These are phyloP conservation scores for Colletotrichum scovillei DNA, from an alignment of 2,329 filamentous ascomycete genomes.

Conservation along the genomic window DNA sequence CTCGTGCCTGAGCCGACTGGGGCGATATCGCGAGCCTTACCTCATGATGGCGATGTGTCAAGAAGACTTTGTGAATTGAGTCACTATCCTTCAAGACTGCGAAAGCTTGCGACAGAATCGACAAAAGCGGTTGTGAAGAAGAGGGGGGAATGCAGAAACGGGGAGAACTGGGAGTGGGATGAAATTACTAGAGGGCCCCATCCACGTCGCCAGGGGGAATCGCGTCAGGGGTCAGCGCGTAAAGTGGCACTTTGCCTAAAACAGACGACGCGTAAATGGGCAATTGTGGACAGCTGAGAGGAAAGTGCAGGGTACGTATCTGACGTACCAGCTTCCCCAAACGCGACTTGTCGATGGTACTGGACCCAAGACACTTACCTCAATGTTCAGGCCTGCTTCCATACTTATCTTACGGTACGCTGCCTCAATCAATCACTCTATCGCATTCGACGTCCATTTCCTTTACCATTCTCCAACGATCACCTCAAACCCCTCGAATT, in stretches of 20 bases:
- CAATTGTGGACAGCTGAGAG: conserved; percentile 16
- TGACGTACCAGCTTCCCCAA: conserved; percentile 19
- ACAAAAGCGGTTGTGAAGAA: conserved; percentile 1
- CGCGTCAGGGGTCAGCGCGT: conserved; percentile 49
- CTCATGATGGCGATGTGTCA: conserved; percentile 42
- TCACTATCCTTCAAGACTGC: conserved; percentile 1
- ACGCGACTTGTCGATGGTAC: conserved; percentile 9
- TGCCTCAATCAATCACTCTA: neutral
- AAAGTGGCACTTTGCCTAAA: conserved; percentile 54
- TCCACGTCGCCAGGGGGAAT: conserved; percentile 29
- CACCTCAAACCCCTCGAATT: neutral
- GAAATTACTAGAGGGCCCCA: conserved; percentile 32
- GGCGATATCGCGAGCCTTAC: conserved; percentile 37
- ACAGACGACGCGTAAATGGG: conserved; percentile 41
- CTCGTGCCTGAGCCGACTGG: neutral
- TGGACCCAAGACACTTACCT: neutral
- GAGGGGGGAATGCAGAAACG: conserved; percentile 21
- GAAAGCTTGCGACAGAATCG: conserved; percentile 10
- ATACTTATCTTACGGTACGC: neutral
- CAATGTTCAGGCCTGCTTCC: neutral
- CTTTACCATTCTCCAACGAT: neutral
- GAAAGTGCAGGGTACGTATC: conserved; percentile 18
- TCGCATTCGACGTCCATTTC: neutral
- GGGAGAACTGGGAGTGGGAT: conserved; percentile 17
- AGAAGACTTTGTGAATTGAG: neutral